A percentile compares a stretch with the other conserved stretches of the same genome.
phyloP scores from a whole-genome alignment of 1,284 basidiomycete species.

The Ganoderma lucidum region DNA sequence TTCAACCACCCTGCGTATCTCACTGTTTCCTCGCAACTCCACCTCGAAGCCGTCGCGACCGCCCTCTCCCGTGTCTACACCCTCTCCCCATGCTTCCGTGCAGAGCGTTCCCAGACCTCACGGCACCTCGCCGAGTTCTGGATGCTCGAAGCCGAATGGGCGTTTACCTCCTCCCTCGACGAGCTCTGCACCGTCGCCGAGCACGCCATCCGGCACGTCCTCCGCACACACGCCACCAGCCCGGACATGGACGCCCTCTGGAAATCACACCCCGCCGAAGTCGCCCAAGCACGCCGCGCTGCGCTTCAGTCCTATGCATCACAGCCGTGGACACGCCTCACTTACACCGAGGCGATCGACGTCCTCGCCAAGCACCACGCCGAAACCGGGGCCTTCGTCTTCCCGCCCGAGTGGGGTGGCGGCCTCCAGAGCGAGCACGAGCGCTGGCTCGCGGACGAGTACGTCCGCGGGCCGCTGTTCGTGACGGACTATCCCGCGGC shows the following conservation, averaged over 20 bases:
- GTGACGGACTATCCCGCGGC: slow-evolving; percentile 88
- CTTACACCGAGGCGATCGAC: slow-evolving; percentile 81
- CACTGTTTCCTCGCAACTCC: slow-evolving; percentile 95
- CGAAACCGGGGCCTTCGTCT: slow-evolving; percentile 54
- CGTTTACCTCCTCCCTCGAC: slow-evolving; percentile 58
- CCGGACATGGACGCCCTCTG: slow-evolving; percentile 24
- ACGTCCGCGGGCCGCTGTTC: slow-evolving; percentile 82
- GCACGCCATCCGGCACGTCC: slow-evolving; percentile 58
- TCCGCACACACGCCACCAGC: slow-evolving; percentile 24
- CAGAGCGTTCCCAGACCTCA: slow-evolving; percentile 87
- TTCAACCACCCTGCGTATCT: slow-evolving; percentile 84
- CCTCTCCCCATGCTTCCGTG: slow-evolving; percentile 91
- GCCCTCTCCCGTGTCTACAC: slow-evolving; percentile 89
- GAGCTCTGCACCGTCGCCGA: slow-evolving; percentile 81
- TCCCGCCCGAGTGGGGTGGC: slow-evolving; percentile 73
- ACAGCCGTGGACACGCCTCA: slow-evolving; percentile 73
- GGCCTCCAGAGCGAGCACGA: slow-evolving; percentile 92
- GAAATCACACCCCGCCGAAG: slow-evolving; percentile 24
- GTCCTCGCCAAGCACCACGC: slow-evolving; percentile 57
- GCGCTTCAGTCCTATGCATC: slow-evolving; percentile 46
- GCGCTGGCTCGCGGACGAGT: slow-evolving; percentile 82
- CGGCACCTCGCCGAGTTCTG: slow-evolving; percentile 98
- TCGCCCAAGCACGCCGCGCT: slow-evolving; percentile 25
- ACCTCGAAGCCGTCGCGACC: slow-evolving; percentile 89
- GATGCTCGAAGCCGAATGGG: slow-evolving; percentile 97